Evolutionary conservation across 2,329 filamentous ascomycete genomes (phyloP), one percentile per base, ranked within the genome.

Genomic region (Lomentospora prolificans): DNA sequence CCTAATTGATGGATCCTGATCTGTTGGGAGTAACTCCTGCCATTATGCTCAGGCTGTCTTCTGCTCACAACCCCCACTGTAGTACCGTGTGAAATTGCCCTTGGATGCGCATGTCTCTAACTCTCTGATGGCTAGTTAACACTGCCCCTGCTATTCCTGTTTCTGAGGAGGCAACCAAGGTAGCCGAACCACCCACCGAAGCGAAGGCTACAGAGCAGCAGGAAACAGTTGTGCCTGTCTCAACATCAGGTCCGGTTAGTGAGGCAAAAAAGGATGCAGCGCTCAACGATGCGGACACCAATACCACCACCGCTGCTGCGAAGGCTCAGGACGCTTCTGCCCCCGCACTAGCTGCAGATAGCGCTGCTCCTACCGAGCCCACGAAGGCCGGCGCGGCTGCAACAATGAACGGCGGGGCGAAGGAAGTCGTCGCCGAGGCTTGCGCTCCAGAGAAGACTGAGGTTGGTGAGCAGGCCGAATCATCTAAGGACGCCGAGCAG

Each of bases 201-300:
- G 61, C 41, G 59, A 64, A 25, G 8, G 57, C 55, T 1, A 46
- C 59, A 5, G 60, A 56, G 14, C 57, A 55, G 22, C 66, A 69
- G 7, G 69, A 67, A 59, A 66, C 69, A 4, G 69, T 70, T 36
- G 67, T 72, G 61, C 33, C 59, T 1, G 53, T 25, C 17, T 50
- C 55, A 9, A 54, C 41, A 7, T 60, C 71, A 50, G 63, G 61
- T 22, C 68, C 68, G 14, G 65, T 67, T 6, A 67, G 68, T 17
- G 60, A 71, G 60, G 73, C 69, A 7, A 70, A 71, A 24, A 61
- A 60, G 55, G 54, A 58, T 3, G 58, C 57, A 22, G 46, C 55
- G n/a, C 46, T 60, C 25, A 54, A 57, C 24, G 58, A 60, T 14
- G 53, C 52, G 3, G 46, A 53, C 3, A 57, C 25, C 27, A 24